phyloP scores from a whole-genome alignment of 768 basidiomycete species.

The Suillus decipiens region DNA sequence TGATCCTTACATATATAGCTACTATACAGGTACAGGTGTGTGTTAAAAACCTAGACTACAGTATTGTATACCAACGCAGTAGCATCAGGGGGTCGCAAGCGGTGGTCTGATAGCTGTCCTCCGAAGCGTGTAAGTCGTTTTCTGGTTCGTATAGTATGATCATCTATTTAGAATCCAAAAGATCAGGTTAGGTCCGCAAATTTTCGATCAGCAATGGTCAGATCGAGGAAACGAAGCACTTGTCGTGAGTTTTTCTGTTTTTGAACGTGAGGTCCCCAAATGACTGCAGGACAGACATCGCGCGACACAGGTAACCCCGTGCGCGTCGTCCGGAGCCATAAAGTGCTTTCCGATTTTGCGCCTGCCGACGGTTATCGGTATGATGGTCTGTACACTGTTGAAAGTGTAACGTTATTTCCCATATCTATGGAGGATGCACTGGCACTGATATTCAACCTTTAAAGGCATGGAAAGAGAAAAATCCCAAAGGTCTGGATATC shows the following conservation, averaged over 20 bases:
- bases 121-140: conserved; percentile 24
- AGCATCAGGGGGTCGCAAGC: conserved; percentile 21
- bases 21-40: conserved; percentile 28
- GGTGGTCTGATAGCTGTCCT: conserved; percentile 11
- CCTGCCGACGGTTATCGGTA: conserved; percentile 30
- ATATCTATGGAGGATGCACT: not conserved
- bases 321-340: conserved; percentile 29
- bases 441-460: not conserved
- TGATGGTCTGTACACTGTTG: conserved; percentile 32
- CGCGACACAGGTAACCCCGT: conserved; percentile 20
- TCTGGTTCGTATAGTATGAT: not conserved
- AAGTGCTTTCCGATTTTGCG: conserved; percentile 25
- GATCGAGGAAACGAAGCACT: conserved; percentile 16
- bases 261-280: not conserved
- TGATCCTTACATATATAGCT: conserved; percentile 16
- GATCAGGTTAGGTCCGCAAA: conserved; percentile 25
- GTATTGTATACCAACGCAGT: not conserved
- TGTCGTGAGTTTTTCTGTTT: conserved; percentile 15
- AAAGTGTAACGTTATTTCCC: conserved; percentile 17
- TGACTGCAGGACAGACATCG: conserved; percentile 21
- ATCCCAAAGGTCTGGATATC: conserved; percentile 15
- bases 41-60: not conserved
- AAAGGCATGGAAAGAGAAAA: conserved; percentile 27
- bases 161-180: conserved; percentile 9
- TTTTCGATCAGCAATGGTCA: conserved; percentile 26